Conservation (phyloP, 306 rosid genomes). For the Fragaria vesca region DNA sequence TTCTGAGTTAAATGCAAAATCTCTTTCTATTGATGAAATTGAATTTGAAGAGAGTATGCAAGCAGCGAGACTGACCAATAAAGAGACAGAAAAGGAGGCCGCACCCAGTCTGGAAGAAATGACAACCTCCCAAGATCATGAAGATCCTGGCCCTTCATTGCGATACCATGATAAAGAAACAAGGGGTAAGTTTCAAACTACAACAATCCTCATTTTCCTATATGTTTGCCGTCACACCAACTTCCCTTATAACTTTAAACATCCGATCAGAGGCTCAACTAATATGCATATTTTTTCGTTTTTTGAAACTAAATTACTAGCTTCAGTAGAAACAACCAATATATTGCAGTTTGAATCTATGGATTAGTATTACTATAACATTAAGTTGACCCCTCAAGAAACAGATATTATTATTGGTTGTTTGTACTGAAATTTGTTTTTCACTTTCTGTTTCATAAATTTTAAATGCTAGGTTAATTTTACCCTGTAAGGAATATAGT, state of each 20-base stretch:
- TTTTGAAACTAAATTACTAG: not conserved
- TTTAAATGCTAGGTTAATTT: not conserved
- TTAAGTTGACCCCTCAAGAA: not conserved
- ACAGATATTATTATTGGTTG: not conserved
- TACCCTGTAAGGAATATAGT: not conserved
- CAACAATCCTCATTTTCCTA: not conserved
- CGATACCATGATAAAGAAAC: constrained; percentile 20
- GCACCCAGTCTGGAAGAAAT: constrained; percentile 19
- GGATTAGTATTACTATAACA: not conserved
- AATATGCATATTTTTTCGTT: not conserved
- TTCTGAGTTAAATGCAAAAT: constrained; percentile 48
- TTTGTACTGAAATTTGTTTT: not conserved
- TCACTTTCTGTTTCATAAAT: not conserved
- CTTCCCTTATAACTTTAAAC: not conserved
- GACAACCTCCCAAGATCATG: constrained; percentile 25
- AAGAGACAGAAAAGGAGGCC: constrained; percentile 27
- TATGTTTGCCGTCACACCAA: not conserved
- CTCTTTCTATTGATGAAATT: constrained; percentile 50
- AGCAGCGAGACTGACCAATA: constrained; percentile 39
- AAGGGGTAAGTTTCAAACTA: constrained; percentile 34
- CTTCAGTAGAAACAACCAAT: not conserved
- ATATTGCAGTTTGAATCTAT: not conserved
- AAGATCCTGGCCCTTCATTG: constrained; percentile 22
- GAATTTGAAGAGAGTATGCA: constrained; percentile 62
- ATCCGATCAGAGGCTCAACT: not conserved